phyloP scores from a whole-genome alignment of 495 filamentous ascomycete genomes.

The Xeromyces bisporus region DNA sequence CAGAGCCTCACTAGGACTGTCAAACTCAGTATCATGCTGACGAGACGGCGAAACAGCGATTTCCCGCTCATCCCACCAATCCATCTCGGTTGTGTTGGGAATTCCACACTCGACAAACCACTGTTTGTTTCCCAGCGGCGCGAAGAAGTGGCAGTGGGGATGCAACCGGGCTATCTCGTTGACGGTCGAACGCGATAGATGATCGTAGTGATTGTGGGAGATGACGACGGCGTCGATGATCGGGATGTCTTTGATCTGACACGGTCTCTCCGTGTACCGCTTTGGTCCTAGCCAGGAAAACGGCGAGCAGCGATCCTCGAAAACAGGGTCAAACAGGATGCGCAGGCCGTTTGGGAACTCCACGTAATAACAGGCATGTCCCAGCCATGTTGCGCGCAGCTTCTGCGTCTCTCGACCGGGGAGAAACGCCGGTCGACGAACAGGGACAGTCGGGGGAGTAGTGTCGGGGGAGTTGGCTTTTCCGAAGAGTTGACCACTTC shows the following conservation, averaged over 20 bases:
- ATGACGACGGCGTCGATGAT: constrained; percentile 79
- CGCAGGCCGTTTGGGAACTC: constrained; percentile 81
- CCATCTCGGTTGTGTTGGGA: constrained; percentile 64
- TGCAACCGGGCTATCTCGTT: constrained; percentile 50
- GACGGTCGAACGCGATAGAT: constrained; percentile 62
- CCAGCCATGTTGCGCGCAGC: constrained; percentile 88
- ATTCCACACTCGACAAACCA: constrained; percentile 66
- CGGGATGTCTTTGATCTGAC: constrained; percentile 63
- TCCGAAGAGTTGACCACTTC: constrained; percentile 42
- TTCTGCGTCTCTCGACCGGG: constrained; percentile 34
- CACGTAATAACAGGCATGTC: constrained; percentile 86
- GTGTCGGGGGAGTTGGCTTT: constrained; percentile 42
- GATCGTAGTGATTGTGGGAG: constrained; percentile 89
- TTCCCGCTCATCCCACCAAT: constrained; percentile 88
- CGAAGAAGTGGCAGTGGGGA: constrained; percentile 77
- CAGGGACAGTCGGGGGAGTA: constrained; percentile 47
- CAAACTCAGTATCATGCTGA: constrained; percentile 8
- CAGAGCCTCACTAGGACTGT: constrained; percentile 12
- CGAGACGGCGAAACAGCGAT: constrained; percentile 38
- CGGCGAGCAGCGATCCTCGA: constrained; percentile 73
- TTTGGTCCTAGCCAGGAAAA: constrained; percentile 57
- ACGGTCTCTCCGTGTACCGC: constrained; percentile 66
- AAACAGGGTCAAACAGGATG: constrained; percentile 91
- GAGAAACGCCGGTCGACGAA: constrained; percentile 56
- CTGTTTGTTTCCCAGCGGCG: constrained; percentile 66